Base-by-base conservation (phyloP, 2,329 filamentous ascomycete genomes). In the Huntiella decipiens region DNA sequence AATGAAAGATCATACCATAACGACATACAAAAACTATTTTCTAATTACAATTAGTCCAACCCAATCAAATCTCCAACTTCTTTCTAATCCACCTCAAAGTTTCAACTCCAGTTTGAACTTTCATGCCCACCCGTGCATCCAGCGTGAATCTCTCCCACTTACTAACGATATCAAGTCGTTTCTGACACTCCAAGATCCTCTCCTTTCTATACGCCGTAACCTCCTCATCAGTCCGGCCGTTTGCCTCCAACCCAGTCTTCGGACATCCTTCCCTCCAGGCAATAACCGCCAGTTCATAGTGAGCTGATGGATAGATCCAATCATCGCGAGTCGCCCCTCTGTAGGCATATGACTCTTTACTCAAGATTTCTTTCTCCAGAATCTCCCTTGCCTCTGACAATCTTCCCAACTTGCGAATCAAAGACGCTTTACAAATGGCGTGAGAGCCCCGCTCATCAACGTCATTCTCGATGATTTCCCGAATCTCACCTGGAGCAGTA, bases 231-330 rank as follows among this genome's bases (percentile, higher is more conserved):
- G n/a, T 3, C 4, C 15, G 12, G 15, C 32, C 32, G 4, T 15
- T 34, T 12, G 52, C 52, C 17, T 42, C 32, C 6, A 52, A 44
- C 3, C 53, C 53, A 51, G 53, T 54, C 1, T 64, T 60, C 28
- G 61, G 57, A 53, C 64, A 68, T 44, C 66, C 68, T 55, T 88
- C 80, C 48, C 72, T 68, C 87, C 88, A 98, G 1, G 79, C 65
- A 46, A 83, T 74, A 5, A 82, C 84, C 0, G 77, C 86, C 65
- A 91, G 74, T 61, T 98, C 91, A 60, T 95, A 95, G 53, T 84
- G 70, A 1, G 82, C 85, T 1, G 78, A 74, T 0, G 88, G 83
- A 5, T 72, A 65, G 7, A 75, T 67, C 65, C 82, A 87, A 54
- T 81, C 77, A 49, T 87, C 81, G 48, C 69, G 75, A 2, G 71